These are phyloP conservation scores for Geotrichum fermentans DNA, from an alignment of 1,139 yeast genomes.

Conservation along the genomic window DNA sequence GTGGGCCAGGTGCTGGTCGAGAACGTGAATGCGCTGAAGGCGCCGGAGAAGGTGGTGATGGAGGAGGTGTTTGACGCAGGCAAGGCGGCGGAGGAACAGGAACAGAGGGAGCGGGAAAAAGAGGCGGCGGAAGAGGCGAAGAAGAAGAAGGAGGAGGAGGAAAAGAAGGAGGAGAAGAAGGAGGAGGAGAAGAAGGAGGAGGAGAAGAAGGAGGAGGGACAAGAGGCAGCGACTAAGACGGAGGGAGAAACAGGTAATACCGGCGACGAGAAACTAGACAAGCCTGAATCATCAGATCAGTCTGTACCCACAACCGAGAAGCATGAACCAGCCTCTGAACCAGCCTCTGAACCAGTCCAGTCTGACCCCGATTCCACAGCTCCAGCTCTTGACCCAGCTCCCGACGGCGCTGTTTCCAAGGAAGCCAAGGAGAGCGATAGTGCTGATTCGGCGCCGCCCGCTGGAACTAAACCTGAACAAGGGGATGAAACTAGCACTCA, in stretches of 20 bases:
- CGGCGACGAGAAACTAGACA: constrained; percentile 10
- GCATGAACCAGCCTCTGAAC: no score
- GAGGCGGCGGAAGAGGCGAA: constrained; percentile 12
- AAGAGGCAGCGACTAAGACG: constrained; percentile 12
- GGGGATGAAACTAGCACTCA: neutral
- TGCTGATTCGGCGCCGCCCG: neutral
- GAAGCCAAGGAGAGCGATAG: neutral
- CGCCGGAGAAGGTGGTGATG: constrained; percentile 14
- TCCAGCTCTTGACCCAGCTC: neutral
- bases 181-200: constrained; percentile 8
- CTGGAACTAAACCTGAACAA: neutral
- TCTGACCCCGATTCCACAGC: no score
- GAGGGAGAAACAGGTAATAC: constrained; percentile 1
- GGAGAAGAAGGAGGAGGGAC: constrained; percentile 12
- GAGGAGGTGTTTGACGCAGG: constrained; percentile 19
- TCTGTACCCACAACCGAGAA: no score
- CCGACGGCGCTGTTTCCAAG: neutral
- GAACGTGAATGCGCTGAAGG: constrained; percentile 46
- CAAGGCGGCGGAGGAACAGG: constrained; percentile 2
- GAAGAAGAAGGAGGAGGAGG: constrained; percentile 8
- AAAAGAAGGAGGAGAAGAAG: constrained; percentile 16
- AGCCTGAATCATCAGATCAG: no score
- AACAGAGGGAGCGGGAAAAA: constrained; percentile 16
- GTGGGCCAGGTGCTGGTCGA: constrained; percentile 66
- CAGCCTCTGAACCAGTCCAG: no score